Percentiles rank a stretch among this genome's conserved stretches.
phyloP scores from a whole-genome alignment of 176 grass and related monocot species.

The Aegilops speltoides region DNA sequence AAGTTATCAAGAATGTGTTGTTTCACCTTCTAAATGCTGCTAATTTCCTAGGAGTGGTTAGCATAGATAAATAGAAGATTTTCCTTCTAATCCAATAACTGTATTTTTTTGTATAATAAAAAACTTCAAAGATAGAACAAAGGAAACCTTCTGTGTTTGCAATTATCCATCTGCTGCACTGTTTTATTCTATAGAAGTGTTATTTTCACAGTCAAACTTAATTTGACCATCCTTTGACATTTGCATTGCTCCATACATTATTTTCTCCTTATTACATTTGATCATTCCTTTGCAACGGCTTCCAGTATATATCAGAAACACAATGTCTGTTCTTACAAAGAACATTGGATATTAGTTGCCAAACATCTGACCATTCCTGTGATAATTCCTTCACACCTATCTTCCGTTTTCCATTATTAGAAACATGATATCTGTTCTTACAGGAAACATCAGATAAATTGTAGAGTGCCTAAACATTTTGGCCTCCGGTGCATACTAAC shows the following conservation, averaged over 20 bases:
- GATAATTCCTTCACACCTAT: not conserved
- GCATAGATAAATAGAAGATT: not conserved
- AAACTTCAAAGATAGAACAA: not conserved
- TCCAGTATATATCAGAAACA: not conserved
- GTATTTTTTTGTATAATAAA: not conserved
- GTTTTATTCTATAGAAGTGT: not conserved
- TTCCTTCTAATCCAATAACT: not conserved
- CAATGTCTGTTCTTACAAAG: not conserved
- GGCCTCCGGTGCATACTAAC: not conserved
- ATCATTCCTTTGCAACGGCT: not conserved
- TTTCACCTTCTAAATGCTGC: slow-evolving; percentile 1
- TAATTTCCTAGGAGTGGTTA: not conserved
- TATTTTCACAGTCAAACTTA: slow-evolving; percentile 8
- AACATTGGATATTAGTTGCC: not conserved
- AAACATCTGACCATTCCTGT: not conserved
- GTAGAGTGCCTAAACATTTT: not conserved
- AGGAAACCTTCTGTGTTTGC: not conserved
- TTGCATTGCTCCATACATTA: not conserved
- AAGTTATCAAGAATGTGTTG: not conserved
- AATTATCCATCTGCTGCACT: not conserved
- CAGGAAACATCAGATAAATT: not conserved
- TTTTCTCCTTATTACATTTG: not conserved
- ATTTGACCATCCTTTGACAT: not conserved
- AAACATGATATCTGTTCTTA: not conserved
- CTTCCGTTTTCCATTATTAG: not conserved